phyloP scores from a whole-genome alignment of 352 stramenopile species.

The Pythium aquatile region DNA sequence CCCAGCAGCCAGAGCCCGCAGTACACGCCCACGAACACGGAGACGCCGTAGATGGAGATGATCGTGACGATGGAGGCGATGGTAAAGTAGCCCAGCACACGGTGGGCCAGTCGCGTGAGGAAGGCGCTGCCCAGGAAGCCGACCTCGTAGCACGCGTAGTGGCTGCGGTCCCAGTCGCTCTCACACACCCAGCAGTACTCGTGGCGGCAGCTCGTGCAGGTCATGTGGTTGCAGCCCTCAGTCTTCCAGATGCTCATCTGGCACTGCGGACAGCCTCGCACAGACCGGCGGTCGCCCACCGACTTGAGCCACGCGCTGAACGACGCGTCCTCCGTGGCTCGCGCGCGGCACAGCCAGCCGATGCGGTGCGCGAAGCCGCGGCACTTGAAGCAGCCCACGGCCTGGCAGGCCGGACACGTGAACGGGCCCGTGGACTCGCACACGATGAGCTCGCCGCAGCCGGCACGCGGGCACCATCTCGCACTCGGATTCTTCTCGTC shows the following conservation, averaged over 20 bases:
- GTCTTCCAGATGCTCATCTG: slow-evolving; percentile 77
- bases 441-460: slow-evolving; percentile 66
- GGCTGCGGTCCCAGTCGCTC: slow-evolving; percentile 48
- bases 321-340: slow-evolving; percentile 41
- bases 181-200: slow-evolving; percentile 78
- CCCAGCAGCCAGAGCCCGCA: slow-evolving; percentile 30
- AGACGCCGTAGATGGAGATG: slow-evolving; percentile 58
- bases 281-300: slow-evolving; percentile 45
- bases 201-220: slow-evolving; percentile 54
- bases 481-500: slow-evolving; percentile 76
- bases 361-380: slow-evolving; percentile 53
- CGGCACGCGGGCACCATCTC: slow-evolving; percentile 57
- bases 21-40: slow-evolving; percentile 41
- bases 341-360: slow-evolving; percentile 43
- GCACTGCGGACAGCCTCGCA: slow-evolving; percentile 60
- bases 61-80: slow-evolving; percentile 54
- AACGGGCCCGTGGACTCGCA: slow-evolving; percentile 50
- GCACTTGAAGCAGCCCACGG: slow-evolving; percentile 62
- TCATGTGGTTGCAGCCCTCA: slow-evolving; percentile 78
- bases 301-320: slow-evolving; percentile 61
- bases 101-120: slow-evolving; percentile 39
- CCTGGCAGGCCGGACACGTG: slow-evolving; percentile 55
- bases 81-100: slow-evolving; percentile 38
- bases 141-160: slow-evolving; percentile 74
- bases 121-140: slow-evolving; percentile 38